Evolutionary conservation across 768 basidiomycete species (phyloP), one percentile per base, ranked within the genome.

Genomic region (Boletus eberwhitei): DNA sequence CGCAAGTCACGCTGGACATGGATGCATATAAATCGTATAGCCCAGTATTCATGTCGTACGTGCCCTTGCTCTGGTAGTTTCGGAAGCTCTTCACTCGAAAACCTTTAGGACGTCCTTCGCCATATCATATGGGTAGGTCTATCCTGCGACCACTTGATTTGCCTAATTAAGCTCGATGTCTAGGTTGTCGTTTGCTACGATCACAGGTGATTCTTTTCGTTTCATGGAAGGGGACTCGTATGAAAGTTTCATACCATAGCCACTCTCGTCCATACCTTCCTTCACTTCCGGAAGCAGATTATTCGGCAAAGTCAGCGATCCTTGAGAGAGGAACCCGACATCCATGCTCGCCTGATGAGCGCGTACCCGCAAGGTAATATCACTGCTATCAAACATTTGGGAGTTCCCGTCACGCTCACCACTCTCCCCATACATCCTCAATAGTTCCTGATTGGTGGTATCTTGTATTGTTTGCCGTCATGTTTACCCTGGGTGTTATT

Each of bases 361-460:
- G 71, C 73, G 46, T 94, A 94, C 65, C 76, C 74, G 2, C 87
- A 66, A 57, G 69, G 71, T 72, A 58, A 38, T 6, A 16, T 46
- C 8, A 4, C 16, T 24, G n/a, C 12, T 3, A 16, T 38, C 4
- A 11, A 38, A 9, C 3, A 11, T 34, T 17, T 26, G 32, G 11
- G 13, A 9, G 17, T 21, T 39, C n/a, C 17, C 3, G 4, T 50
- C 26, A 9, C 34, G 19, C 38, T 63, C 7, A 50, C 12, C 21
- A 12, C 8, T 12, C 35, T 14, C 16, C 5, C 17, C 19, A 6
- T 29, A 8, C 44, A 8, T 40, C 46, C 9, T 38, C 13, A 8
- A 34, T 87, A 69, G 85, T 93, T 16, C 91, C 90, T 1, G 81
- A 91, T 55, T 92, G 88, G 90, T 93, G 91, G 91, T 93, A 92